phyloP scores from a whole-genome alignment of 805 yeast genomes.

The Yarrowia sp. region DNA sequence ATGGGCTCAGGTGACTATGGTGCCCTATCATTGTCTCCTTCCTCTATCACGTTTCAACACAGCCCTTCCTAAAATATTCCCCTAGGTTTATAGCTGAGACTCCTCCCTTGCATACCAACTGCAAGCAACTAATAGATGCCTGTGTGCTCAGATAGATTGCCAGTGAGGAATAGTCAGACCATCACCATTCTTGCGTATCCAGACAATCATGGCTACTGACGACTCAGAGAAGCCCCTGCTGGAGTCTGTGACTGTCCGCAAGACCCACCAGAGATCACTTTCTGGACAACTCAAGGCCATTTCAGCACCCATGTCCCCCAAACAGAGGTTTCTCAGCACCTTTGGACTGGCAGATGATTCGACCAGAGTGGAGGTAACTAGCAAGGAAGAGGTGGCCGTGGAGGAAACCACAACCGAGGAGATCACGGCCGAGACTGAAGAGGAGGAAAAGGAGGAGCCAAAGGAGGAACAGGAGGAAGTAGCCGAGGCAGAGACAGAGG shows the following conservation, averaged over 20 bases:
- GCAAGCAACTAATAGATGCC: conserved; percentile 10
- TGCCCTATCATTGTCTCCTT: not conserved
- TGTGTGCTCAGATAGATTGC: not conserved
- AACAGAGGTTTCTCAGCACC: conserved; percentile 3
- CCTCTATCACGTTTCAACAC: not conserved
- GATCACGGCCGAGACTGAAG: not conserved
- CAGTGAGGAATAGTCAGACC: not conserved
- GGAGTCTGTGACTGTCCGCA: not conserved
- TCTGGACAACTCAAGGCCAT: not conserved
- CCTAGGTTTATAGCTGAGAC: not conserved
- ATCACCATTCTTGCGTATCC: not conserved
- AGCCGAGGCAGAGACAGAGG: not conserved
- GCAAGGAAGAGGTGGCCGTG: not conserved
- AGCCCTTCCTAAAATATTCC: not conserved
- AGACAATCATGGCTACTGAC: not conserved
- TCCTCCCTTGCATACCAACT: not conserved
- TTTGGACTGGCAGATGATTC: not conserved
- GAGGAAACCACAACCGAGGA: not conserved
- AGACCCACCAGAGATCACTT: not conserved
- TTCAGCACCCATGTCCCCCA: conserved; percentile 7
- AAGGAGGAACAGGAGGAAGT: not conserved
- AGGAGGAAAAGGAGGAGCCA: not conserved
- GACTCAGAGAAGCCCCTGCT: not conserved
- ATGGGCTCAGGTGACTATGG: not conserved
- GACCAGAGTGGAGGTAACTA: not conserved